Evolutionary conservation across 2,329 filamentous ascomycete species (phyloP), one percentile per base, ranked within the genome.

Genomic region (Cladophialophora yegresii): DNA sequence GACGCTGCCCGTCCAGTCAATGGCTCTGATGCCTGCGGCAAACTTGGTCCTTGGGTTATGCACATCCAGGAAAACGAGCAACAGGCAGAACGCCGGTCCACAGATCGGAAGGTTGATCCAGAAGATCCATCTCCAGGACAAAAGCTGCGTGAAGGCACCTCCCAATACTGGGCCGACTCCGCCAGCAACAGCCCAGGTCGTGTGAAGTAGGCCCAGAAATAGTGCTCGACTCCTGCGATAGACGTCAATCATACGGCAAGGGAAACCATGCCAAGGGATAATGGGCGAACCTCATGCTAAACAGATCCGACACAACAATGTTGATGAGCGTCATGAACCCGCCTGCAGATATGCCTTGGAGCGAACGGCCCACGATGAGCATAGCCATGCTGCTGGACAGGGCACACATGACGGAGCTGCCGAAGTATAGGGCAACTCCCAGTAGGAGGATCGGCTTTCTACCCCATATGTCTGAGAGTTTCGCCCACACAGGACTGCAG

Each of bases 381-480:
- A 83, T 82, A 0, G 72, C 63, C 72, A 85, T 84, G 62, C 74
- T 79, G 2, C 72, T 69, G 2, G 79, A 78, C 5, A 77, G 70
- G 0, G 80, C 83, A 51, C 82, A 83, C 0, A 85, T 67, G 22
- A 84, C 78, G 3, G 79, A 82, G 6, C 78, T 78, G 1, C 71
- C 72, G 2, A 82, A 77, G 69, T 85, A 86, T 20, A 83, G 72
- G 0, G 73, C 75, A 1, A 82, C 77, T 0, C 82, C 80, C 2
- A 73, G 66, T 16, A 89, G 76, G 30, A 89, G 75, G 54, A 87
- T 80, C 10, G 82, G 82, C 69, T 89, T 89, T 40, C 87, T 79
- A 1, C 87, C 87, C 76, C 84, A 89, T 62, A 89, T 88, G 67
- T 89, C 87, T 51, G 83, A 85, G 20, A 87, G 76, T 71, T 88